Base-by-base conservation (phyloP, 371 early-diverging fungal species). In the Mycotypha africana region DNA sequence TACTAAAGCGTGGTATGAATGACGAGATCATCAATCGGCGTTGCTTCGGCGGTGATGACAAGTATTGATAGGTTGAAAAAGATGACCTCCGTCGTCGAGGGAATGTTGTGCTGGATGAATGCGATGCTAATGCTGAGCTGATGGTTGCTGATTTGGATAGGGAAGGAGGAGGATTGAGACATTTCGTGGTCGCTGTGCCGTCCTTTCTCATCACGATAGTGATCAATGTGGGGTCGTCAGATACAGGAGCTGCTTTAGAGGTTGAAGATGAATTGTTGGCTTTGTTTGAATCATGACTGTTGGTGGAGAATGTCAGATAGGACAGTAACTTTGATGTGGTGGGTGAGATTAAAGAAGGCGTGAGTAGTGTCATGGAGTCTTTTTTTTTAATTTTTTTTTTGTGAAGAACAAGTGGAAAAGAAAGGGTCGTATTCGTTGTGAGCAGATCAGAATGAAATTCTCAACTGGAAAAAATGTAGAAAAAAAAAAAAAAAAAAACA, bases 131-230 rank as follows among this genome's bases (percentile, higher is more conserved):
- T n/a, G n/a, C n/a, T n/a, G n/a, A n/a, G n/a, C n/a, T n/a, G n/a
- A n/a, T n/a, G n/a, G n/a, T n/a, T n/a, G n/a, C n/a, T n/a, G n/a
- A n/a, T n/a, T n/a, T n/a, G n/a, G n/a, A n/a, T n/a, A 19, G 17
- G 4, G 28, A 34, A 17, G 25, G 24, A 22, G 26, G 33, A 2
- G 51, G 36, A 39, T 45, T 57, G 10, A 39, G 15, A 20, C 36
- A 51, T 44, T 51, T 51, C n/a, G 50, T 51, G 10, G 57, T 57
- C 7, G 52, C 51, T 17, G 57, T 57, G 10, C 57, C 57, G 33
- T 57, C 57, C 42, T 57, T 57, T 15, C 44, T 47, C 52, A 57
- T 57, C 4, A 57, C 36, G 17, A 57, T 57, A 3, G 51, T 47
- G 5, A 57, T 49, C 30, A 39, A 51, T 8, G 51, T 57, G 19